These are phyloP conservation scores for Aschersonia sp. DNA, from an alignment of 2,329 filamentous ascomycete genomes.

Conservation along the genomic window DNA sequence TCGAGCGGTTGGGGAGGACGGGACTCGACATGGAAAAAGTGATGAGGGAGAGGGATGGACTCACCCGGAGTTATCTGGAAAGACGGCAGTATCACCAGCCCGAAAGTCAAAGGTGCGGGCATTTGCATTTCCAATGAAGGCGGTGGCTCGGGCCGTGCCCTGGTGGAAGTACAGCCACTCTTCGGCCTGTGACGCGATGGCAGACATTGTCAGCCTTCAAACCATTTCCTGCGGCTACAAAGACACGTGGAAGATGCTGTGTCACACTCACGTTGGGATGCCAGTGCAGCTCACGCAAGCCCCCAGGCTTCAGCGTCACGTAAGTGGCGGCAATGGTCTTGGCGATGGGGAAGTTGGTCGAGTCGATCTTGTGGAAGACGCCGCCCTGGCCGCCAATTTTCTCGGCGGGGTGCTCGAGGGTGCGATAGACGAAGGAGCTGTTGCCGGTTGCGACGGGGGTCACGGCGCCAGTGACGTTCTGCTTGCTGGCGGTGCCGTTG, in stretches of 20 bases:
- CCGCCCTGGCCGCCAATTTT: conserved; percentile 47
- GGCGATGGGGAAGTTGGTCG: conserved; percentile 50
- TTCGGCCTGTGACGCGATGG: conserved; percentile 31
- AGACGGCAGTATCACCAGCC: conserved; percentile 53
- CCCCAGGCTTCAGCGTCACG: conserved; percentile 48
- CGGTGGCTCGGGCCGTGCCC: conserved; percentile 43
- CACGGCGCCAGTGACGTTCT: conserved; percentile 20
- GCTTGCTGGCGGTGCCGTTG: conserved; percentile 35
- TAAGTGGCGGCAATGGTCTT: conserved; percentile 53
- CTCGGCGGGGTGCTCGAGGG: conserved; percentile 38
- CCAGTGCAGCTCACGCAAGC: conserved; percentile 54
- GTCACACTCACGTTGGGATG: conserved; percentile 42
- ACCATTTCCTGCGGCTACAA: not conserved
- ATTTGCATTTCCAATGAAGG: conserved; percentile 46
- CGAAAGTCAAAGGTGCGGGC: conserved; percentile 54
- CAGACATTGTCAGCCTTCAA: not conserved
- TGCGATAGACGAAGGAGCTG: conserved; percentile 47
- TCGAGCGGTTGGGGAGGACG: no score
- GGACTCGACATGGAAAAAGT: not conserved
- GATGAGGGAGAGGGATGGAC: conserved; percentile 5
- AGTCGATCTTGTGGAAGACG: conserved; percentile 49
- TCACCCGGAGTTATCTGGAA: conserved; percentile 48
- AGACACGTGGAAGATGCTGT: not conserved
- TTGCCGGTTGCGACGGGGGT: conserved; percentile 37
- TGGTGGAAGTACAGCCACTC: conserved; percentile 60